These are phyloP conservation scores for Podospora sp. DNA, from an alignment of 495 filamentous ascomycete species.

Conservation along the genomic window DNA sequence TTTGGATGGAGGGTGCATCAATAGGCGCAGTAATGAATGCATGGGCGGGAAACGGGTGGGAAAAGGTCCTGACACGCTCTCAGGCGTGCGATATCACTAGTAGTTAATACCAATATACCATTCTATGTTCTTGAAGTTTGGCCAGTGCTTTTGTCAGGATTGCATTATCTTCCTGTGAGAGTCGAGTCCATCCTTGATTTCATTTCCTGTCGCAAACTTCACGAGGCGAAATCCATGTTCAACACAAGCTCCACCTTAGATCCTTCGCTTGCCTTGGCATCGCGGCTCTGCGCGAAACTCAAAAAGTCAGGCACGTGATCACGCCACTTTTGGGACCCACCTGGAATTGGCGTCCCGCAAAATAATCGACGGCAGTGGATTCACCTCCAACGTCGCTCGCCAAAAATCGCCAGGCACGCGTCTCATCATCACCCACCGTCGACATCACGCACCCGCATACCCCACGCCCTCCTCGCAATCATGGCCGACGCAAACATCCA, in stretches of 20 bases:
- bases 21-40: background rate
- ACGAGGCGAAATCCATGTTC: background rate
- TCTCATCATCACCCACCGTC: constrained; percentile 11
- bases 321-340: constrained; percentile 3
- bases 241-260: background rate
- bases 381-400: constrained; percentile 17
- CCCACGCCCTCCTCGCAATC: constrained; percentile 4
- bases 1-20: background rate
- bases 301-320: constrained; percentile 13
- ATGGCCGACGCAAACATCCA: constrained; percentile 36
- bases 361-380: constrained; percentile 7
- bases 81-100: no score
- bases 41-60: no score
- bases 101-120: no score
- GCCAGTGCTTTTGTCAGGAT: no score
- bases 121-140: no score
- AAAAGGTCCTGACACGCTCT: no score
- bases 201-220: no score
- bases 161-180: no score
- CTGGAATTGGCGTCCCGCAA: background rate
- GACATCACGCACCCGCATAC: background rate
- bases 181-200: no score
- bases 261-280: background rate
- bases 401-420: constrained; percentile 14
- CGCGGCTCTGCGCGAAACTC: background rate